Conservation (phyloP, 176 grass and related monocot genomes). For the Oryza meyeriana region DNA sequence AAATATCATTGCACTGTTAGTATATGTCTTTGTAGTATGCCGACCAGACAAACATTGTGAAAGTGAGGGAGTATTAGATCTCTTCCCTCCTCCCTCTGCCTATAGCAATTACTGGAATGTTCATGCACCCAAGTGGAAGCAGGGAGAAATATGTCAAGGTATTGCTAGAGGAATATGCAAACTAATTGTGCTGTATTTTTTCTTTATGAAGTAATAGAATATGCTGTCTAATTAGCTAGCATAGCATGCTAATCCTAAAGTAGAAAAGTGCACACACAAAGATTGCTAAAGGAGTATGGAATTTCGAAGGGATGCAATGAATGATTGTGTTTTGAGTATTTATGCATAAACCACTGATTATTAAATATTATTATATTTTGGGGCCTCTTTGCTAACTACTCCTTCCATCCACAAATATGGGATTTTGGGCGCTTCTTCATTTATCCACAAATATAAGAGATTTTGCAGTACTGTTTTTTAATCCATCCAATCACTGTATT, state of each 20-base stretch:
- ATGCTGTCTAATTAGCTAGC: conserved; percentile 27
- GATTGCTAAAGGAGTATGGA: conserved; percentile 5
- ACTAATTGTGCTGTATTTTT: neutral
- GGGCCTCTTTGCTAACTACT: neutral
- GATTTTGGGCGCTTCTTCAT: too few species aligned
- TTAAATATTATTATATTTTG: neutral
- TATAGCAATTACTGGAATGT: neutral
- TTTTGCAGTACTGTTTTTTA: too few species aligned
- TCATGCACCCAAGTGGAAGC: conserved; percentile 7
- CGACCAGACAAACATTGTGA: neutral
- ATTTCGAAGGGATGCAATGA: neutral
- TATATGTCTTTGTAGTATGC: neutral
- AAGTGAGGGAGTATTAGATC: neutral
- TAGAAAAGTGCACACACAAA: conserved; percentile 15
- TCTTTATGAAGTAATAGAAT: conserved; percentile 34
- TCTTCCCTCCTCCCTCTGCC: neutral
- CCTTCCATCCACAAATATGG: neutral
- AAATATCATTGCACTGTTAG: neutral
- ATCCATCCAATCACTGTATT: too few species aligned
- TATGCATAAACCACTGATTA: neutral
- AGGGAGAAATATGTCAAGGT: conserved; percentile 6
- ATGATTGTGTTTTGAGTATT: neutral
- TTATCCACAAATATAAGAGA: too few species aligned
- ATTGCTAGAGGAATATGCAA: conserved; percentile 25
- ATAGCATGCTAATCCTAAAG: conserved; percentile 34